Evolutionary conservation across 148 eudicot genomes (phyloP).

Genomic region (Rhododendron griersonianum): DNA sequence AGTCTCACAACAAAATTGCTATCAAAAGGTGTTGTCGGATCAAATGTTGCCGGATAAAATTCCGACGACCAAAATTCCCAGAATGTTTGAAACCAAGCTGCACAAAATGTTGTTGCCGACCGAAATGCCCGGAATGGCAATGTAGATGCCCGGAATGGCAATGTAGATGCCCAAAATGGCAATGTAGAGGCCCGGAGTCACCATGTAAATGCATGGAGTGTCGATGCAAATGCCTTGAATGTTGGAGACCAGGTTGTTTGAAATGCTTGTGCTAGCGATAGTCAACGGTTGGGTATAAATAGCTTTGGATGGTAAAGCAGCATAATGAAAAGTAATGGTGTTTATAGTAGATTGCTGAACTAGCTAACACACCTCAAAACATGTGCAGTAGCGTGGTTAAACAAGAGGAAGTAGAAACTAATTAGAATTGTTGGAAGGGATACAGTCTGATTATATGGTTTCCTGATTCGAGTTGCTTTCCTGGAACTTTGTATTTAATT

Average conservation of each 20-base stretch:
- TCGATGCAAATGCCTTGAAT: constrained; percentile 30
- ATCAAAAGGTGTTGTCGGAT: constrained; percentile 45
- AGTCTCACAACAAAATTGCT: constrained; percentile 2
- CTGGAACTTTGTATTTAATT: neutral
- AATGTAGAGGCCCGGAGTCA: constrained; percentile 21
- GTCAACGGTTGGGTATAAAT: constrained; percentile 13
- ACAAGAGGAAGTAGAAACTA: neutral
- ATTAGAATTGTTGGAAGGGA: neutral
- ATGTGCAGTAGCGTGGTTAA: constrained; percentile 9
- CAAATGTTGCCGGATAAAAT: constrained; percentile 40
- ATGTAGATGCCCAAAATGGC: constrained; percentile 29
- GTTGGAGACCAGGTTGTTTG: constrained; percentile 34
- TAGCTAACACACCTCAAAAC: constrained; percentile 4
- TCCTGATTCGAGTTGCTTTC: neutral
- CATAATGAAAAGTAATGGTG: neutral
- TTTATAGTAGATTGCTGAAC: constrained; percentile 14
- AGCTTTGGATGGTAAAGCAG: constrained; percentile 1
- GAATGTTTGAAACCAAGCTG: constrained; percentile 26
- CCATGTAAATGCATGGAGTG: constrained; percentile 29
- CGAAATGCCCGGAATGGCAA: constrained; percentile 31
- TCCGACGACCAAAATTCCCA: constrained; percentile 38
- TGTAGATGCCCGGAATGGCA: constrained; percentile 28
- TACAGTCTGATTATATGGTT: constrained; percentile 6
- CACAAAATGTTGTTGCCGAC: constrained; percentile 27
- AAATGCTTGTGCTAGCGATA: constrained; percentile 24